Percentiles rank a stretch among this genome's conserved stretches.
These are phyloP conservation scores for Xylaria digitata DNA, from an alignment of 2,329 filamentous ascomycete species.

Conservation along the genomic window DNA sequence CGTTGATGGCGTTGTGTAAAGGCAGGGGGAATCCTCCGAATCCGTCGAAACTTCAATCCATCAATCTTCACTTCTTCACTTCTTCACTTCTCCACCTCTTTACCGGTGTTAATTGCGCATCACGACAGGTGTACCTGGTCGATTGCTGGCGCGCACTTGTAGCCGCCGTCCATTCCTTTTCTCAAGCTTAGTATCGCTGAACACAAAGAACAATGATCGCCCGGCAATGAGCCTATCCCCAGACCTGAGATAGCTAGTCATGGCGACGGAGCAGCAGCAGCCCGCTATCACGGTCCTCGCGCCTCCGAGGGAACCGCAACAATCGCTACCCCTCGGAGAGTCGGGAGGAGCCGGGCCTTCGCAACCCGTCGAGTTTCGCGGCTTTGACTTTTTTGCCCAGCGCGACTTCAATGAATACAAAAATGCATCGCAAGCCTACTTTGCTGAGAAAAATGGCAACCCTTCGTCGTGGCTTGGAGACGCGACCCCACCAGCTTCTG, in stretches of 20 bases:
- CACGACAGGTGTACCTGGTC: constrained; percentile 11
- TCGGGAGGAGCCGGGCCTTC: constrained; percentile 24
- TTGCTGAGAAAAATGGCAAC: constrained; percentile 36
- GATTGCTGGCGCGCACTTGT: constrained; percentile 29
- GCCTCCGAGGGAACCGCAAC: constrained; percentile 35
- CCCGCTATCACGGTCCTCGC: constrained; percentile 30
- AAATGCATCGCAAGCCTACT: constrained; percentile 47
- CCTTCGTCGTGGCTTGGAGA: constrained; percentile 50
- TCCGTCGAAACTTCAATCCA: background rate
- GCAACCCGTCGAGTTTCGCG: constrained; percentile 47
- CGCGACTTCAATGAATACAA: constrained; percentile 48
- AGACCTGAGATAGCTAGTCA: constrained; percentile 38
- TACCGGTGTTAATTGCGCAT: constrained; percentile 13
- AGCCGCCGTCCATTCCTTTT: constrained; percentile 45
- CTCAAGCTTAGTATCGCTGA: constrained; percentile 4
- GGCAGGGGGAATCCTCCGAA: constrained; percentile 23
- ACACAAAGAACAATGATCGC: constrained; percentile 23
- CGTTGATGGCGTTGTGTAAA: constrained; percentile 24
- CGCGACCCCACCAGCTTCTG: constrained; percentile 46
- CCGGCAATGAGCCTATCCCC: constrained; percentile 38
- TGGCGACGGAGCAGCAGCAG: constrained; percentile 41
- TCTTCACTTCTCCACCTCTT: background rate
- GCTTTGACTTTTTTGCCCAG: constrained; percentile 50
- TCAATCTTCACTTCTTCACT: constrained; percentile 1
- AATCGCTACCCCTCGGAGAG: constrained; percentile 26